These are phyloP conservation scores for Scheffersomyces illinoinensis DNA, from an alignment of 1,139 yeast genomes.

Conservation along the genomic window DNA sequence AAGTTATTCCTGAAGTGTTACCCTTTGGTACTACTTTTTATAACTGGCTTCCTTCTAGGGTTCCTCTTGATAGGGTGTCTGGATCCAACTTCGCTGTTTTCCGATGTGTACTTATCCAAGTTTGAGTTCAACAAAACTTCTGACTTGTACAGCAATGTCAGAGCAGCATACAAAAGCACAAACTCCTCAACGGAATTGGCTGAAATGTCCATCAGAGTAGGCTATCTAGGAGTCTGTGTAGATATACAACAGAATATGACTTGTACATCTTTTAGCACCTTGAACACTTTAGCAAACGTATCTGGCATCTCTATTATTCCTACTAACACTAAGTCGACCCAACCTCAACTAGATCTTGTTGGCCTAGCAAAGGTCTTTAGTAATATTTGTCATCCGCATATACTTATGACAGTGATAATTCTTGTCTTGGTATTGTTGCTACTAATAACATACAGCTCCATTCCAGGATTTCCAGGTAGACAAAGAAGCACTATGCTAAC, in stretches of 20 bases:
- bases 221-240: constrained; percentile 55
- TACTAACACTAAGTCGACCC: constrained; percentile 20
- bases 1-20: constrained; percentile 5
- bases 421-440: constrained; percentile 44
- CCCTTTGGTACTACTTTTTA: constrained; percentile 25
- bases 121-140: constrained; percentile 47
- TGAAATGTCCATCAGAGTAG: constrained; percentile 43
- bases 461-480: constrained; percentile 54
- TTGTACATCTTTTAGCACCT: constrained; percentile 33
- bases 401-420: constrained; percentile 51
- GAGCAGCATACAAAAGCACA: constrained; percentile 24
- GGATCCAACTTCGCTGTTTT: constrained; percentile 36
- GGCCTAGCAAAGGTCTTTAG: constrained; percentile 43
- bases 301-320: constrained; percentile 25
- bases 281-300: constrained; percentile 19
- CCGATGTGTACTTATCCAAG: constrained; percentile 47
- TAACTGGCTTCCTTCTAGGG: constrained; percentile 42
- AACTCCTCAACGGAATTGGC: constrained; percentile 22
- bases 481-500: constrained; percentile 28
- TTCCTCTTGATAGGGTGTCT: constrained; percentile 58
- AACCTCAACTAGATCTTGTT: constrained; percentile 37
- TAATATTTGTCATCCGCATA: constrained; percentile 52
- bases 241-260: constrained; percentile 23
- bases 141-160: constrained; percentile 34
- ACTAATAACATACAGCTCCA: constrained; percentile 39